phyloP scores from a whole-genome alignment of 169 alveolate genomes.

The Amoebophrya sp. region DNA sequence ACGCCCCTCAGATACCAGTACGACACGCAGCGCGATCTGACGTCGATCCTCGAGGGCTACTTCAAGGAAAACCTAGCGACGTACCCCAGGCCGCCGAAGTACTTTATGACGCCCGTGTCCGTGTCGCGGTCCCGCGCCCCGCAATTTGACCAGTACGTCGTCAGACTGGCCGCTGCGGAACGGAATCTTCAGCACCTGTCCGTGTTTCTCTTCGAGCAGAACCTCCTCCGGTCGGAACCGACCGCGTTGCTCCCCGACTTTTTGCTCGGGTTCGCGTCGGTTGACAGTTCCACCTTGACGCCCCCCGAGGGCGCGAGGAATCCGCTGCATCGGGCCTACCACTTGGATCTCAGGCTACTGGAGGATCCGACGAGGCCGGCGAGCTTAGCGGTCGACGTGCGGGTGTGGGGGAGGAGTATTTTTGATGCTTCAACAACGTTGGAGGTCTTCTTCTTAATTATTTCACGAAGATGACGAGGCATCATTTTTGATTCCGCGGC shows the following conservation, averaged over 20 bases:
- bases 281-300: neutral
- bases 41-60: neutral
- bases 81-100: neutral
- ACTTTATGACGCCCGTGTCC: neutral
- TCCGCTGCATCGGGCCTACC: slow-evolving; percentile 5
- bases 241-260: neutral
- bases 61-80: neutral
- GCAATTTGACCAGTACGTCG: neutral
- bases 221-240: neutral
- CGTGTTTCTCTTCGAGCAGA: neutral
- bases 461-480: too few species aligned
- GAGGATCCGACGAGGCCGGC: neutral
- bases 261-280: neutral
- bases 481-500: too few species aligned
- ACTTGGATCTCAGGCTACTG: neutral
- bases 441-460: too few species aligned
- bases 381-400: neutral
- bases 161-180: neutral
- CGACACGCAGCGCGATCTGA: neutral
- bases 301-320: neutral
- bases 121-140: neutral
- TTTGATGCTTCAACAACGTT: too few species aligned
- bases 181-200: neutral
- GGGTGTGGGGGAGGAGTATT: neutral
- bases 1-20: too few species aligned